Evolutionary conservation across 2,329 filamentous ascomycete genomes (phyloP).

Genomic region (Monosporascus sp.): DNA sequence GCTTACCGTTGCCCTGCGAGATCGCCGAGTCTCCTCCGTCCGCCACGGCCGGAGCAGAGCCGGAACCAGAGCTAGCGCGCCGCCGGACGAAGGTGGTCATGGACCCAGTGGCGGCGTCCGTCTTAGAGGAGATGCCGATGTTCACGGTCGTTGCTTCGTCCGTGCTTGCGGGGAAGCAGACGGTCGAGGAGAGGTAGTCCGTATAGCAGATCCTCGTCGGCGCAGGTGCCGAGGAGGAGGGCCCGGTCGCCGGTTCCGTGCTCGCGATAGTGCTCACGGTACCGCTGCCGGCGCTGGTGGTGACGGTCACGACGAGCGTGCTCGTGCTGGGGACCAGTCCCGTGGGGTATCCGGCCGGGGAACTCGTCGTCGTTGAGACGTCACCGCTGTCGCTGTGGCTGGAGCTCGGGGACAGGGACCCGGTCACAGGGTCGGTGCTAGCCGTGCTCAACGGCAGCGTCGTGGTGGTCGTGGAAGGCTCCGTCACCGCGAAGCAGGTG

Average conservation of each 20-base stretch:
- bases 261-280: not conserved
- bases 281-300: constrained; percentile 5
- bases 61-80: not conserved
- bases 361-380: constrained; percentile 1
- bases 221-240: not conserved
- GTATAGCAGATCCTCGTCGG: not conserved
- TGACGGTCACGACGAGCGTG: constrained; percentile 3
- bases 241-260: constrained; percentile 9
- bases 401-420: not conserved
- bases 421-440: constrained; percentile 7
- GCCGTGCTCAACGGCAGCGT: constrained; percentile 7
- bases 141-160: not conserved
- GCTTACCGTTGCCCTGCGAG: not conserved
- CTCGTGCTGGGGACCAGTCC: constrained; percentile 2
- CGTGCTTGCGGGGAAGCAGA: not conserved
- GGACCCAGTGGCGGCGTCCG: not conserved
- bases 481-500: constrained; percentile 14
- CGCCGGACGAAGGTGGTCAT: not conserved
- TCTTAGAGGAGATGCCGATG: too few relatives aligned
- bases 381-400: not conserved
- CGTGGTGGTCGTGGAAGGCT: constrained; percentile 1
- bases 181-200: not conserved
- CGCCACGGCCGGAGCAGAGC: not conserved
- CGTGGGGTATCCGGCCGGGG: constrained; percentile 3
- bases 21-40: not conserved